Base-by-base conservation (phyloP, 768 basidiomycete species). In the Suillus cothurnatus region DNA sequence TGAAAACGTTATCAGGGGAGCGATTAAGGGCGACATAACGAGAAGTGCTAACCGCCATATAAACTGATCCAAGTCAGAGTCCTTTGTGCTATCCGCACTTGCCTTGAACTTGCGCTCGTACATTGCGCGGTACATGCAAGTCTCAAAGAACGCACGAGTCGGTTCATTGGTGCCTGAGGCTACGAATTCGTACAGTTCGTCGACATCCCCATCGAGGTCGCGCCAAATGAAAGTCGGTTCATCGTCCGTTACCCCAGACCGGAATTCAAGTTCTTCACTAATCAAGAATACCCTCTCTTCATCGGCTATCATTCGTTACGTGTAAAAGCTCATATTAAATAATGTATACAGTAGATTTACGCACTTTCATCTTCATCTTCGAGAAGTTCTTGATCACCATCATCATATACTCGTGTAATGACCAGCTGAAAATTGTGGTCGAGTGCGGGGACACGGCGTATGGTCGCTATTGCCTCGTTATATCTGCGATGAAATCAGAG, bases 381-480 rank as follows among this genome's bases (percentile, higher is more conserved):
- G 21, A 98, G 79, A 49, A 98, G 77, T 71, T 97, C 92, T 77
- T 97, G 95, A 73, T 99, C 96, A 3, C 95, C 97, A 67, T 99
- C 97, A 70, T 99, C 95, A 72, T 93, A 99, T 1, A 97, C 95
- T 66, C 96, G 84, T n/a, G 95, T 97, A 62, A 98, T 89, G 12
- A 97, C 96, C 12, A 99, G 85, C 75, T 98, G 93, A 74, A 90
- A 93, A 77, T 87, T 89, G 82, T 88, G 93, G 69, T 86, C 92
- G 52, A 91, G 72, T 1, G 87, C 82, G 38, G 91, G 88, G 56
- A 92, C 87, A 65, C 95, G 88, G 63, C 97, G 88, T 73, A 99
- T 91, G 28, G 96, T 95, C 12, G 92, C 91, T 82, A 97, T 95
- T 6, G 96, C 96, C 70, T 97, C 95, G 68, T 94, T 95, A 78